phyloP scores from a whole-genome alignment of 805 yeast genomes.

The Sungouiozyma intestinalis region DNA sequence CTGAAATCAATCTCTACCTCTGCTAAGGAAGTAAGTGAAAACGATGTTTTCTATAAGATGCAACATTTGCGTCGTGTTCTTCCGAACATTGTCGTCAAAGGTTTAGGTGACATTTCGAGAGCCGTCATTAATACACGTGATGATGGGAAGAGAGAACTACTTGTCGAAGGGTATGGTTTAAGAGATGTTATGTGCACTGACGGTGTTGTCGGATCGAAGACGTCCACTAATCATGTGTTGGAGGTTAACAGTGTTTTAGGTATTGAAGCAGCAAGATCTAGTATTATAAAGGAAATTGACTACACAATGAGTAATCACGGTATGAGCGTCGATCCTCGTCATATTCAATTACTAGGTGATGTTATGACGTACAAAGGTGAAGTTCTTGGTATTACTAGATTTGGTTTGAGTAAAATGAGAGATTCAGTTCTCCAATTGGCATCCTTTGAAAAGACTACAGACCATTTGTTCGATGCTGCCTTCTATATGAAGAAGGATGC shows the following conservation, averaged over 20 bases:
- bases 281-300: constrained; percentile 89
- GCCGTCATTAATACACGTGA: constrained; percentile 93
- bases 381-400: constrained; percentile 94
- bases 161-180: constrained; percentile 96
- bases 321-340: constrained; percentile 99
- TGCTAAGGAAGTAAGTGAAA: constrained; percentile 31
- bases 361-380: constrained; percentile 99
- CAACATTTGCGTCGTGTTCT: constrained; percentile 79
- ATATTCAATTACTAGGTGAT: constrained; percentile 92
- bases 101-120: constrained; percentile 81
- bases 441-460: constrained; percentile 95
- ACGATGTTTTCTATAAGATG: constrained; percentile 71
- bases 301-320: constrained; percentile 99
- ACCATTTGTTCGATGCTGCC: constrained; percentile 95
- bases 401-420: constrained; percentile 96
- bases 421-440: constrained; percentile 96
- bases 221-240: constrained; percentile 83
- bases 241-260: constrained; percentile 88
- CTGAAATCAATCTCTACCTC: constrained; percentile 35
- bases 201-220: constrained; percentile 83
- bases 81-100: constrained; percentile 86
- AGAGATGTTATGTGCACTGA: constrained; percentile 96
- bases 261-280: constrained; percentile 93
- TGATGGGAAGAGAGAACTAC: constrained; percentile 75
- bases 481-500: constrained; percentile 94